phyloP scores from a whole-genome alignment of 164 flowering plant species.

The Vitis rotundifolia region DNA sequence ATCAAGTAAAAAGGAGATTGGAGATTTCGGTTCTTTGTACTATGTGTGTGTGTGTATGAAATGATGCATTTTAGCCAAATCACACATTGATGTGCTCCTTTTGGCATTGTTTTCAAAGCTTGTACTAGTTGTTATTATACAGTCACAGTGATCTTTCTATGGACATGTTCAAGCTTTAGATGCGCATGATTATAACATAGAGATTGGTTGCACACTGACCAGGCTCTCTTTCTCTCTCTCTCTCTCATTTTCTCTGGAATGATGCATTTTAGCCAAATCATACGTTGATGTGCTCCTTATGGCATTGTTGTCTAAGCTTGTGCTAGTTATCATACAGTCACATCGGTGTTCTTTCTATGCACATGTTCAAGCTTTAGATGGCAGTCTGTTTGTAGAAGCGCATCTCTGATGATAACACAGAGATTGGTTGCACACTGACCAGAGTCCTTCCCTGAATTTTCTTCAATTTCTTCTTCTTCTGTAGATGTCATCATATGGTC shows the following conservation, averaged over 20 bases:
- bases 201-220: too few species aligned
- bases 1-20: background rate
- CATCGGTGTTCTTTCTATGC: background rate
- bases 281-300: constrained; percentile 31
- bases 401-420: background rate
- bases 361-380: constrained; percentile 5
- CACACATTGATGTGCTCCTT: constrained; percentile 35
- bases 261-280: constrained; percentile 45
- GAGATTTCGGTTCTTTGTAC: background rate
- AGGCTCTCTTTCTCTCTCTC: background rate
- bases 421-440: too few species aligned
- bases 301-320: constrained; percentile 13
- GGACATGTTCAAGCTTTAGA: constrained; percentile 3
- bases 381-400: constrained; percentile 28
- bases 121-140: constrained; percentile 2
- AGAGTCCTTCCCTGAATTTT: background rate
- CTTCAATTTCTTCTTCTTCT: too few species aligned
- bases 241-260: constrained; percentile 21
- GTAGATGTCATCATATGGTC: too few species aligned
- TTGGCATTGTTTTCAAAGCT: constrained; percentile 11
- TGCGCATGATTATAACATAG: too few species aligned
- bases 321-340: background rate
- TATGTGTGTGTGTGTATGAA: constrained; percentile 15
- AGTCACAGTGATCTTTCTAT: constrained; percentile 7
- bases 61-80: constrained; percentile 43